Evolutionary conservation across 495 filamentous ascomycete genomes (phyloP).

Genomic region (Barbatosphaeria neglecta): DNA sequence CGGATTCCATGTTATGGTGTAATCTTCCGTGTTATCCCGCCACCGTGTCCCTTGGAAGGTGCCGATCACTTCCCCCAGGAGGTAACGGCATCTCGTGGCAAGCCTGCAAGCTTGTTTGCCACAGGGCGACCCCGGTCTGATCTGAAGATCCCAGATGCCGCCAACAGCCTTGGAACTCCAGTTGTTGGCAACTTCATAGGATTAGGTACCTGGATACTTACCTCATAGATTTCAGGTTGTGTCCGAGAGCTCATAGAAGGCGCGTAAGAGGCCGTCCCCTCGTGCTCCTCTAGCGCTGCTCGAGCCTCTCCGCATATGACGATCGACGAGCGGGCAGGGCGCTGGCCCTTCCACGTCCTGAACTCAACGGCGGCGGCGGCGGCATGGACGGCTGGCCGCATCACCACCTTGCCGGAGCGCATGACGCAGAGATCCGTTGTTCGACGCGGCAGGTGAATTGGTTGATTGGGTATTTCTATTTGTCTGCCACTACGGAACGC

Average conservation of each 20-base stretch:
- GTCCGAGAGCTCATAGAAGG: background rate
- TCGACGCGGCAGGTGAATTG: background rate
- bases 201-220: no score
- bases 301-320: background rate
- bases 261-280: no score
- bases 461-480: no score
- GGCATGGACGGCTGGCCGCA: background rate
- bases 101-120: no score
- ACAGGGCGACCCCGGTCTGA: background rate
- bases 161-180: no score
- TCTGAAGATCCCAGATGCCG: background rate
- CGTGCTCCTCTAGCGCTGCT: background rate
- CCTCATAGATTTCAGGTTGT: no score
- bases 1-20: background rate
- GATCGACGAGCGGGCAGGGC: background rate
- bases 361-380: background rate
- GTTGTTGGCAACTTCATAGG: no score
- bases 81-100: background rate
- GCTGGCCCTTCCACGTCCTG: background rate
- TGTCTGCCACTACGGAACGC: no score
- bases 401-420: background rate
- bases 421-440: background rate
- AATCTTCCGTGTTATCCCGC: background rate
- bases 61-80: background rate
- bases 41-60: background rate